phyloP scores from a whole-genome alignment of 768 basidiomycete genomes.

The Mycena galericulata region DNA sequence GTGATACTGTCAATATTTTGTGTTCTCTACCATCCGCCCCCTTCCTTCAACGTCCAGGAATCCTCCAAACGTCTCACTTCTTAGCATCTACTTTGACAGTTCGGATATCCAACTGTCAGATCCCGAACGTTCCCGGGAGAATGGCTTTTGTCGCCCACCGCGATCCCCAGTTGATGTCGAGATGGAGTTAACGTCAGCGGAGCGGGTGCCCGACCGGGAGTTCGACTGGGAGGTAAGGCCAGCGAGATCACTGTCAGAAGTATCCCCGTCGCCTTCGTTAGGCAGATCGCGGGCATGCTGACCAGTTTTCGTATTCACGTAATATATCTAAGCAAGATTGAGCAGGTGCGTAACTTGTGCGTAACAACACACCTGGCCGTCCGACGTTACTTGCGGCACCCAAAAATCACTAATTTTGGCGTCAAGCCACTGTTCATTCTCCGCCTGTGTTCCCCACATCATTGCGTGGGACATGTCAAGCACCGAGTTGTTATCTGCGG shows the following conservation, averaged over 20 bases:
- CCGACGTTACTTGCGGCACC: conserved; percentile 86
- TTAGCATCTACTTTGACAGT: conserved; percentile 84
- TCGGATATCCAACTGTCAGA: conserved; percentile 75
- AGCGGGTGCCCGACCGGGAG: conserved; percentile 73
- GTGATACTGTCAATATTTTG: conserved; percentile 88
- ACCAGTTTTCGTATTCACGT: conserved; percentile 91
- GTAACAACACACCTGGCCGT: conserved; percentile 77
- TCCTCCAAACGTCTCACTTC: conserved; percentile 50
- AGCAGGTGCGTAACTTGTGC: background rate
- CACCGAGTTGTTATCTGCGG: conserved; percentile 46
- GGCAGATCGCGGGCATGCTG: conserved; percentile 89
- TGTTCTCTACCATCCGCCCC: conserved; percentile 46
- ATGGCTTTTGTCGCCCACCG: conserved; percentile 18
- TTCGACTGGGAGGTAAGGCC: conserved; percentile 68
- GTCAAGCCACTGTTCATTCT: conserved; percentile 67
- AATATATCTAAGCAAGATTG: conserved; percentile 80
- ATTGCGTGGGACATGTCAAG: conserved; percentile 64
- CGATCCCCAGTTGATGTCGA: conserved; percentile 35
- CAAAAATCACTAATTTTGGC: conserved; percentile 85
- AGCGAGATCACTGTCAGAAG: conserved; percentile 72
- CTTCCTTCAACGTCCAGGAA: conserved; percentile 31
- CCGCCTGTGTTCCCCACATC: conserved; percentile 65
- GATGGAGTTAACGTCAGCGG: conserved; percentile 71
- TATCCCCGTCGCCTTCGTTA: conserved; percentile 73
- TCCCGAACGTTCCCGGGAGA: conserved; percentile 38